Base-by-base conservation (phyloP, 2,329 filamentous ascomycete genomes). In the Sporothrix phasma region DNA sequence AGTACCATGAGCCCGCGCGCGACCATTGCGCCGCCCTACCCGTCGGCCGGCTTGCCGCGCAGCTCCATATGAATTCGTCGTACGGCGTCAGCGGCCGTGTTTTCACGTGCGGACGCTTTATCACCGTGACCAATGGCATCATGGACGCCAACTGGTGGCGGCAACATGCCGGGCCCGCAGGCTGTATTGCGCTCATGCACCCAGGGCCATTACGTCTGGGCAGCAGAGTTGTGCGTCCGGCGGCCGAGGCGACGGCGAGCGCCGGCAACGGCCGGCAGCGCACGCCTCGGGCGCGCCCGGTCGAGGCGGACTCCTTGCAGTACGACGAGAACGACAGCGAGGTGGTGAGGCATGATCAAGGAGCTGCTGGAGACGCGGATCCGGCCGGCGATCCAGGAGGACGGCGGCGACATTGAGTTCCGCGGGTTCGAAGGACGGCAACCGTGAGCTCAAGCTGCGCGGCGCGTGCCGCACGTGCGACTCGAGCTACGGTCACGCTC, bases 291-390 rank as follows among this genome's bases (percentile, higher is more conserved):
- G 77, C 66, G 76, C 70, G 67, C 76, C 78, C 31, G n/a, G 77
- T 83, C 71, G 76, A 77, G 65, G 76, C 75, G 59, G 91, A 96
- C 71, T 89, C 85, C 66, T 79, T 96, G 61, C 84, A 84, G 24
- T 96, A 93, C 74, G 87, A 93, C 70, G 92, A 96, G 73, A 88
- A 95, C 67, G 94, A 99, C 74, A 88, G 87, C 69, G 94, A 99
- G 76, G 90, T 97, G 11, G 88, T 99, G 8, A n/a, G 89, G 91
- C 65, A 97, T 97, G 94, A 97, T 99, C 77, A 96, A 97, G 79
- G 94, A 99, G 77, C 79, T 99, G 37, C 81, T 99, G 41, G 94
- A 99, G 76, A 99, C 94, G 29, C 83, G 94, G 67, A 96, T 99
- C 72, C 84, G 94, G 49, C 94, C 94, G 0, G 90, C 93, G 0